Evolutionary conservation across 164 flowering plant genomes (phyloP).

Genomic region (Chimonanthus salicifolius): DNA sequence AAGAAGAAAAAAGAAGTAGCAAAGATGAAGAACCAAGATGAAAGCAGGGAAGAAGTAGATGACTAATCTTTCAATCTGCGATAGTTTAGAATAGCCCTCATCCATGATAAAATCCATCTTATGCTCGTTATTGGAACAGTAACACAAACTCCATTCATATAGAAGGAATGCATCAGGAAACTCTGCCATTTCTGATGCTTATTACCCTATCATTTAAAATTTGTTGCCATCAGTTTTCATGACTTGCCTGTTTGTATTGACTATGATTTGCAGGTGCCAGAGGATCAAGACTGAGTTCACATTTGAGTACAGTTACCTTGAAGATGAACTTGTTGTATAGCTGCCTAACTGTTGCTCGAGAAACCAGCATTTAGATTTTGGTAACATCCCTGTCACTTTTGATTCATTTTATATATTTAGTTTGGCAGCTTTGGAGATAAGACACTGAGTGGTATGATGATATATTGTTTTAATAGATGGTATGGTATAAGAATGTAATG

Average conservation of each 20-base stretch:
- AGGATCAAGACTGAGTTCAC: conserved; percentile 89
- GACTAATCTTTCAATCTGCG: background rate
- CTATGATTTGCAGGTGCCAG: conserved; percentile 66
- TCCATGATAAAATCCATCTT: background rate
- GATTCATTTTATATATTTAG: background rate
- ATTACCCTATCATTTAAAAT: background rate
- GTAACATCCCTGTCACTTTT: background rate
- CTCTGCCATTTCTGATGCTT: background rate
- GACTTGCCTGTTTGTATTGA: background rate
- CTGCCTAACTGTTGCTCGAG: background rate
- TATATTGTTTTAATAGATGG: too few relatives aligned
- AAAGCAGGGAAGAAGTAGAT: background rate
- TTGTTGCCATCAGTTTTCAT: background rate
- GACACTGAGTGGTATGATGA: too few relatives aligned
- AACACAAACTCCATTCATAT: background rate
- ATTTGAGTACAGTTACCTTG: conserved; percentile 86
- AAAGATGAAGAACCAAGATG: background rate
- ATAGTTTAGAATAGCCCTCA: background rate
- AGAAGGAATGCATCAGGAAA: background rate
- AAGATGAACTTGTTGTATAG: conserved; percentile 81
- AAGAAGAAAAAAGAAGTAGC: background rate
- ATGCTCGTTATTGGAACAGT: too few relatives aligned
- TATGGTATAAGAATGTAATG: too few relatives aligned
- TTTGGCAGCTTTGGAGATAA: too few relatives aligned
- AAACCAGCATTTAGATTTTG: background rate